These are phyloP conservation scores for Talaromyces amestolkiae DNA, from an alignment of 2,329 filamentous ascomycete genomes.

Conservation along the genomic window DNA sequence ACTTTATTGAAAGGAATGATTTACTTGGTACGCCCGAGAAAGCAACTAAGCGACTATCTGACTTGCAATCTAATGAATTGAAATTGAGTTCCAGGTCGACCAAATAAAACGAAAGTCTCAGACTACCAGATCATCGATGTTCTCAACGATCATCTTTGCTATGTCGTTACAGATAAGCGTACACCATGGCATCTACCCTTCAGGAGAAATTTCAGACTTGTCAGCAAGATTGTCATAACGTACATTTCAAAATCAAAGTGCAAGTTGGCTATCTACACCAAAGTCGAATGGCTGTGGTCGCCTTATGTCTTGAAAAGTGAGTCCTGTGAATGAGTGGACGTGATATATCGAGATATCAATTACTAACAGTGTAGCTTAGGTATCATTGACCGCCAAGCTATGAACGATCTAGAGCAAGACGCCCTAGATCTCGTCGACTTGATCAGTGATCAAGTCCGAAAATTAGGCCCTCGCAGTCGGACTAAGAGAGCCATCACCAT, in stretches of 20 bases:
- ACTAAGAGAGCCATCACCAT: constrained; percentile 51
- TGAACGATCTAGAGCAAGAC: constrained; percentile 62
- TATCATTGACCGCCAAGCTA: constrained; percentile 63
- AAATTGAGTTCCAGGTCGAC: constrained; percentile 34
- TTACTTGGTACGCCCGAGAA: constrained; percentile 55
- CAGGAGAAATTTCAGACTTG: constrained; percentile 71
- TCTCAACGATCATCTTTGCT: constrained; percentile 72
- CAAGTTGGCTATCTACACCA: constrained; percentile 83
- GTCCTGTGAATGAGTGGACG: constrained; percentile 19
- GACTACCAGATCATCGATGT: constrained; percentile 87
- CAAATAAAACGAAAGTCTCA: constrained; percentile 61
- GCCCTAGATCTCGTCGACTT: constrained; percentile 51
- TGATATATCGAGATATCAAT: neutral
- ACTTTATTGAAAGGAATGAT: constrained; percentile 68
- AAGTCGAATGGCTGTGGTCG: constrained; percentile 78
- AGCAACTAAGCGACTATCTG: neutral
- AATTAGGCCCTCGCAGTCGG: constrained; percentile 45
- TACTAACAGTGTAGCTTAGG: constrained; percentile 26
- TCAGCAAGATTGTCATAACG: constrained; percentile 91
- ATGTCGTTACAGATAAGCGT: constrained; percentile 63
- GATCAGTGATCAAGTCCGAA: constrained; percentile 49
- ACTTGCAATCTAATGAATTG: neutral
- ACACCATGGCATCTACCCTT: constrained; percentile 82
- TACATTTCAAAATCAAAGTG: constrained; percentile 88
- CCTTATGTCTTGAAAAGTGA: constrained; percentile 51